Evolutionary conservation across 495 filamentous ascomycete genomes (phyloP).

Genomic region (Aspergillus cristatus): DNA sequence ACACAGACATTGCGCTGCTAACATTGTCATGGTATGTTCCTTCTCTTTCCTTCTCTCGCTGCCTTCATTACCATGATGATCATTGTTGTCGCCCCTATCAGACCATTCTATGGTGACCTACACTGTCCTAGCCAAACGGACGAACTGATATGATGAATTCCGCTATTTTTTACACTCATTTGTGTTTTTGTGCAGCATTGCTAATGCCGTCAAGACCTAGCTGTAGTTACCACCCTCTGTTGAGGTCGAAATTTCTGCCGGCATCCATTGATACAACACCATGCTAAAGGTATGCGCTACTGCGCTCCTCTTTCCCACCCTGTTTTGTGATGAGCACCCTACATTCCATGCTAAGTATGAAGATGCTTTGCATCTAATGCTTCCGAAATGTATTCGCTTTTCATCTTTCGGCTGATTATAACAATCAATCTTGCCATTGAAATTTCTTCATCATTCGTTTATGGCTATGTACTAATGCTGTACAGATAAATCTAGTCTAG

Average conservation of each 20-base stretch:
- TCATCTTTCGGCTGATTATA: constrained; percentile 90
- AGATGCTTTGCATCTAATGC: constrained; percentile 55
- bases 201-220: constrained; percentile 25
- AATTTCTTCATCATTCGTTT: constrained; percentile 14
- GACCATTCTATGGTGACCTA: constrained; percentile 77
- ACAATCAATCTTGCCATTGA: constrained; percentile 6
- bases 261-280: no score
- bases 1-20: constrained; percentile 20
- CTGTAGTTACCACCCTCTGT: neutral
- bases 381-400: constrained; percentile 71
- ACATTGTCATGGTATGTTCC: constrained; percentile 28
- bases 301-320: constrained; percentile 6
- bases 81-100: constrained; percentile 89
- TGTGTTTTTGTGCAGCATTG: constrained; percentile 11
- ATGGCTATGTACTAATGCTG: constrained; percentile 26
- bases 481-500: constrained; percentile 13
- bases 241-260: no score
- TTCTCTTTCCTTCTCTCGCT: constrained; percentile 6
- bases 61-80: constrained; percentile 61
- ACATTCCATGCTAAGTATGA: constrained; percentile 93
- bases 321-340: constrained; percentile 56
- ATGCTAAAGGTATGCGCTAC: constrained; percentile 17
- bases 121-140: constrained; percentile 89
- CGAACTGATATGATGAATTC: constrained; percentile 51
- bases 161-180: constrained; percentile 7